phyloP scores from a whole-genome alignment of 768 basidiomycete genomes.

The Boletus fagicola region DNA sequence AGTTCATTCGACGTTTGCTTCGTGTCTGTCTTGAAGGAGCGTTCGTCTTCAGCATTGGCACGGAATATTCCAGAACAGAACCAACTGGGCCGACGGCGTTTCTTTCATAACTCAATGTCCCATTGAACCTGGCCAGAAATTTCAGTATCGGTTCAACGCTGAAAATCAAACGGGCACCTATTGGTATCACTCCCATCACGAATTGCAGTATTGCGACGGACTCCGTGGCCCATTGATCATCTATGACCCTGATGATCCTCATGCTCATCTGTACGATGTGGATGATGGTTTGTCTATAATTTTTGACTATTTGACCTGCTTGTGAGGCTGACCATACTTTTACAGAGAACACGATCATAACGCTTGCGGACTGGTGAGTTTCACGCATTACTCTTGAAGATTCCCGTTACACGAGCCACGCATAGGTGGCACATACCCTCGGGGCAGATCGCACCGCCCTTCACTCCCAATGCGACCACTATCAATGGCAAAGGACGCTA shows the following conservation, averaged over 20 bases:
- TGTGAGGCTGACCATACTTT: not conserved
- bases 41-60: conserved; percentile 34
- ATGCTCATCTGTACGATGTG: conserved; percentile 40
- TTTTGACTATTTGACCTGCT: not conserved
- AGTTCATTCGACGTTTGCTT: conserved; percentile 10
- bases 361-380: conserved; percentile 45
- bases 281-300: conserved; percentile 40
- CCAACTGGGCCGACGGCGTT: conserved; percentile 40
- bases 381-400: not conserved
- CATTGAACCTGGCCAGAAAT: conserved; percentile 37
- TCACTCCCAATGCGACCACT: conserved; percentile 37
- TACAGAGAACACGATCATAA: conserved; percentile 42
- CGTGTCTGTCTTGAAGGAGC: not conserved
- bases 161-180: conserved; percentile 43
- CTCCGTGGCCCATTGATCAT: conserved; percentile 43
- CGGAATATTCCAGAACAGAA: conserved; percentile 33
- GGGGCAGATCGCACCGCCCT: conserved; percentile 19
- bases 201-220: conserved; percentile 42
- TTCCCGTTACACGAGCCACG: not conserved
- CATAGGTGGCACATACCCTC: conserved; percentile 31
- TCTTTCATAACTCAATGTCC: conserved; percentile 48
- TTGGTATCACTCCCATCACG: conserved; percentile 48
- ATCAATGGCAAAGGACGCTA: conserved; percentile 48
- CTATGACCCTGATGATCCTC: conserved; percentile 48
- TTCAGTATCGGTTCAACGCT: conserved; percentile 42